These are phyloP conservation scores for Fusarium verticillioides DNA, from an alignment of 2,329 filamentous ascomycete species.

Conservation along the genomic window DNA sequence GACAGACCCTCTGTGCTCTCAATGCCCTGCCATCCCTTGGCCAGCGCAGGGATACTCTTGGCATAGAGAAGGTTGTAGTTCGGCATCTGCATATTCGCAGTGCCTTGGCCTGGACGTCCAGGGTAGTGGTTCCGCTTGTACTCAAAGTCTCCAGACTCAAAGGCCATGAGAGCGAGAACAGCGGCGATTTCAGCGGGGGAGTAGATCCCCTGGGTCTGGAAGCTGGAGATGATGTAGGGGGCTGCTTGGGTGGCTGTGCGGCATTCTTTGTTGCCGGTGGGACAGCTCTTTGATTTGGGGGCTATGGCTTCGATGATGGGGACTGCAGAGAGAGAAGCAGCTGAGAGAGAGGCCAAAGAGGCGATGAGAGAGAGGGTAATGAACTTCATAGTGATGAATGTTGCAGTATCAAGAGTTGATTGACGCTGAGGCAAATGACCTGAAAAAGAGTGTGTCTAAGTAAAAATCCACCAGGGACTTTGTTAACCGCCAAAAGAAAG, in stretches of 20 bases:
- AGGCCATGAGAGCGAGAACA: constrained; percentile 75
- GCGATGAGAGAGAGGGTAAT: constrained; percentile 33
- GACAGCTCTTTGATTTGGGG: constrained; percentile 67
- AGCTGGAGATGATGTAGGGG: constrained; percentile 64
- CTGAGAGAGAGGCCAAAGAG: constrained; percentile 28
- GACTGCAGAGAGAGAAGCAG: constrained; percentile 43
- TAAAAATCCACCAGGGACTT: constrained; percentile 24
- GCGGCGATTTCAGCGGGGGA: constrained; percentile 72
- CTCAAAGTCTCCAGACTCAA: constrained; percentile 75
- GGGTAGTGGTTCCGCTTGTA: constrained; percentile 74
- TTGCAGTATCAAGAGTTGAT: too few relatives aligned
- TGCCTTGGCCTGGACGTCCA: constrained; percentile 75
- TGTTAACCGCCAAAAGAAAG: neutral
- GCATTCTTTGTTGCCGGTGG: constrained; percentile 66
- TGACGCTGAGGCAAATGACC: neutral
- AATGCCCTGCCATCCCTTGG: constrained; percentile 47
- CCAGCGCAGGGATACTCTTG: constrained; percentile 53
- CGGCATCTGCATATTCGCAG: constrained; percentile 65
- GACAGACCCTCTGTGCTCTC: constrained; percentile 42
- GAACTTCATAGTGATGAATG: constrained; percentile 43
- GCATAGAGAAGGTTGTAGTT: constrained; percentile 61
- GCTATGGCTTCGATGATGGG: constrained; percentile 64
- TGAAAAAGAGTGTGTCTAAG: neutral
- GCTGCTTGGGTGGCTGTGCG: constrained; percentile 72
- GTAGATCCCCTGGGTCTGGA: constrained; percentile 67